A percentile compares a stretch with the other conserved stretches of the same genome.
Evolutionary conservation across 495 filamentous ascomycete species (phyloP).

Genomic region (Talaromyces adpressus): DNA sequence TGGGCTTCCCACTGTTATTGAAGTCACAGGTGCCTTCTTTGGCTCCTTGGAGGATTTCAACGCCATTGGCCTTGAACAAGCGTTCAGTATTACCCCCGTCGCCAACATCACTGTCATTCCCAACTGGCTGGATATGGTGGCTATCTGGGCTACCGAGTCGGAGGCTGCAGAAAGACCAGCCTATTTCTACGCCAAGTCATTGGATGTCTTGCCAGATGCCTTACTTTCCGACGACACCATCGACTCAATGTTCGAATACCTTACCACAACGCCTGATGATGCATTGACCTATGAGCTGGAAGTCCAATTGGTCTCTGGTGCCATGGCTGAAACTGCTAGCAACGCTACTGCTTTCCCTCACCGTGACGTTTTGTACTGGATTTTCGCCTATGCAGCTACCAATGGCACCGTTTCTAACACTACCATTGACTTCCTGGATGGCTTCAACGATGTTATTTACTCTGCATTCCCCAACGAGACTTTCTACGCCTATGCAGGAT

Average conservation of each 20-base stretch:
- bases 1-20: slow-evolving; percentile 19
- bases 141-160: slow-evolving; percentile 41
- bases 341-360: slow-evolving; percentile 39
- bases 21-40: slow-evolving; percentile 34
- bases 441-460: slow-evolving; percentile 33
- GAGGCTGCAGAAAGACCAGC: slow-evolving; percentile 26
- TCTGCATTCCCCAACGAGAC: slow-evolving; percentile 17
- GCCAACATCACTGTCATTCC: slow-evolving; percentile 33
- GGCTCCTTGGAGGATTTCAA: slow-evolving; percentile 34
- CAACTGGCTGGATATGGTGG: slow-evolving; percentile 49
- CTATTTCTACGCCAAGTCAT: slow-evolving; percentile 39
- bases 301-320: slow-evolving; percentile 38
- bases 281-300: slow-evolving; percentile 36
- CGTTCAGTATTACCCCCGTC: slow-evolving; percentile 24
- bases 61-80: slow-evolving; percentile 18
- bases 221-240: slow-evolving; percentile 27
- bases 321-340: slow-evolving; percentile 27
- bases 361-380: slow-evolving; percentile 38
- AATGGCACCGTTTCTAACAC: slow-evolving; percentile 31
- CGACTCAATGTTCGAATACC: slow-evolving; percentile 31
- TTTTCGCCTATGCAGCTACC: slow-evolving; percentile 36
- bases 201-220: slow-evolving; percentile 43
- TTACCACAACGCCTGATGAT: slow-evolving; percentile 39
- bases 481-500: slow-evolving; percentile 56
- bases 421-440: slow-evolving; percentile 30